Evolutionary conservation across 768 basidiomycete species (phyloP).

Genomic region (Pholiota molesta): DNA sequence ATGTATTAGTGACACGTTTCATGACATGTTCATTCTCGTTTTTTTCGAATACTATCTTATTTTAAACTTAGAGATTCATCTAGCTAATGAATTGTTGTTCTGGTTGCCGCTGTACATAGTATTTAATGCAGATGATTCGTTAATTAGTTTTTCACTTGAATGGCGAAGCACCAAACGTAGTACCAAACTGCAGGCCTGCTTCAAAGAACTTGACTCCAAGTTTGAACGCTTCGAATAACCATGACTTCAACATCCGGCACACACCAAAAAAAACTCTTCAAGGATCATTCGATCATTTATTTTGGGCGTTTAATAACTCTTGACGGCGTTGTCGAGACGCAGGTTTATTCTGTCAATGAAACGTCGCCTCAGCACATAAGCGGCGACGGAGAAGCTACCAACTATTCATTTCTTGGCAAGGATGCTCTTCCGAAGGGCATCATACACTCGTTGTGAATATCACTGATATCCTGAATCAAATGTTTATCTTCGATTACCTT

Average conservation of each 20-base stretch:
- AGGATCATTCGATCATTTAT: too few species aligned
- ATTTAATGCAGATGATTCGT: too few species aligned
- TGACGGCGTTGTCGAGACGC: constrained; percentile 12
- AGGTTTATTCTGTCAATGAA: background rate
- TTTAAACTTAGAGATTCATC: background rate
- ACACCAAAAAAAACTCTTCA: too few species aligned
- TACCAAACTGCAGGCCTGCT: too few species aligned
- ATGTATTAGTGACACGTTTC: background rate
- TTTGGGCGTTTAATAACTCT: too few species aligned
- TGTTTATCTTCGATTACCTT: constrained; percentile 18
- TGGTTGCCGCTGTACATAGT: too few species aligned
- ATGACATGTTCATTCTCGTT: background rate
- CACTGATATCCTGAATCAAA: constrained; percentile 12
- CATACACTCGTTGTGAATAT: constrained; percentile 19
- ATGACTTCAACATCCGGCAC: too few species aligned
- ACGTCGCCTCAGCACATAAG: background rate
- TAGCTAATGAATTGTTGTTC: background rate
- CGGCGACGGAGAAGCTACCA: constrained; percentile 1
- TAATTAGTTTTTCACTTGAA: too few species aligned
- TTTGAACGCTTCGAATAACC: too few species aligned
- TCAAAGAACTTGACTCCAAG: background rate
- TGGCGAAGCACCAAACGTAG: too few species aligned
- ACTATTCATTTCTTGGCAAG: constrained; percentile 10
- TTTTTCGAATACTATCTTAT: background rate
- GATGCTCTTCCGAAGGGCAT: constrained; percentile 1